A percentile compares a stretch with the other conserved stretches of the same genome.
phyloP scores from a whole-genome alignment of 1,284 basidiomycete species.

The Chiua sp. region DNA sequence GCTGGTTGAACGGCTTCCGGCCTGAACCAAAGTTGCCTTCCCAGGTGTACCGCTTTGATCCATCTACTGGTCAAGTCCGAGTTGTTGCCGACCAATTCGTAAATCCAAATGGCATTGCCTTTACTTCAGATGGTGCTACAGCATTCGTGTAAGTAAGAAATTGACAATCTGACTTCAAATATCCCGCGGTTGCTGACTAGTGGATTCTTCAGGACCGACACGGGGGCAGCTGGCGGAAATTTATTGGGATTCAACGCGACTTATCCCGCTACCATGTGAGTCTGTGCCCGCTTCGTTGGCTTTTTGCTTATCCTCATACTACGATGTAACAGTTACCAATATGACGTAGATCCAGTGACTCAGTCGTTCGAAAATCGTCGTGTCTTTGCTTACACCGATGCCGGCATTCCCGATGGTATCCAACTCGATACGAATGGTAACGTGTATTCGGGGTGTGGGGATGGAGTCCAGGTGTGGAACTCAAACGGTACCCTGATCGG shows the following conservation, averaged over 20 bases:
- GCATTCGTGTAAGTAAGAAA: conserved; percentile 64
- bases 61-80: conserved; percentile 62
- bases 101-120: conserved; percentile 70
- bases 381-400: conserved; percentile 73
- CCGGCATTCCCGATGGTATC: conserved; percentile 76
- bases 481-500: no score
- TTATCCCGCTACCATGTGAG: conserved; percentile 71
- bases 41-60: conserved; percentile 78
- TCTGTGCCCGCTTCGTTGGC: no score
- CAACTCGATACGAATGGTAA: conserved; percentile 40
- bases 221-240: conserved; percentile 48
- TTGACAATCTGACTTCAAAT: conserved; percentile 3
- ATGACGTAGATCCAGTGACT: conserved; percentile 66
- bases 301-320: neutral
- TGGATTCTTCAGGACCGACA: conserved; percentile 52
- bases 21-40: conserved; percentile 66
- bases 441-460: conserved; percentile 29
- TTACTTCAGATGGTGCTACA: conserved; percentile 66
- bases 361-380: conserved; percentile 66
- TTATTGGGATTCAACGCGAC: conserved; percentile 65
- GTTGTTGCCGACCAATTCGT: conserved; percentile 76
- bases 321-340: conserved; percentile 58
- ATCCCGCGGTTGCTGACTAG: neutral
- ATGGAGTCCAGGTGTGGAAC: conserved; percentile 35
- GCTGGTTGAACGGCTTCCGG: conserved; percentile 69